A percentile compares a stretch with the other conserved stretches of the same genome.
These are phyloP conservation scores for Auriscalpium vulgare DNA, from an alignment of 768 basidiomycete species.

Conservation along the genomic window DNA sequence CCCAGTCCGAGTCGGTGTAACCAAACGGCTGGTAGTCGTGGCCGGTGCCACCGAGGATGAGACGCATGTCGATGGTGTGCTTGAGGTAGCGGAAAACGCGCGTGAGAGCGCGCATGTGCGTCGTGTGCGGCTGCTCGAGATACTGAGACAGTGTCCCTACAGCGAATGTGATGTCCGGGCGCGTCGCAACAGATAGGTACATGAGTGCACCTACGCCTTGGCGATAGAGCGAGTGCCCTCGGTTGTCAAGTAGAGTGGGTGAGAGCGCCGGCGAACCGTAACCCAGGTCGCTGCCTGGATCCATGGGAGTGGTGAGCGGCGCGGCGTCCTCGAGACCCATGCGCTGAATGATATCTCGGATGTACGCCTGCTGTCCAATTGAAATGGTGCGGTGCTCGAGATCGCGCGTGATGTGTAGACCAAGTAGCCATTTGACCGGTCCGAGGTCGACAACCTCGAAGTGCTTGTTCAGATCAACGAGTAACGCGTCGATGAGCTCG, in stretches of 20 bases:
- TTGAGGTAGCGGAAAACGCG: neutral
- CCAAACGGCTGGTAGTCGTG: conserved; percentile 3
- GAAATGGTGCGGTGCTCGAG: conserved; percentile 8
- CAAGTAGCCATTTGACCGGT: neutral
- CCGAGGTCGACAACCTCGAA: neutral
- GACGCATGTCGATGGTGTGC: neutral
- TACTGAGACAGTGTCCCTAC: conserved; percentile 7
- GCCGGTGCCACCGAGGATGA: neutral
- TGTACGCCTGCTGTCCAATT: conserved; percentile 13
- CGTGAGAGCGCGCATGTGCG: too few species aligned
- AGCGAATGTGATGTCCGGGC: conserved; percentile 27
- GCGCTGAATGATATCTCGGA: conserved; percentile 16
- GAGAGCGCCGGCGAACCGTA: neutral
- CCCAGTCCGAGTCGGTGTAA: conserved; percentile 22
- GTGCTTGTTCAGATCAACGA: neutral
- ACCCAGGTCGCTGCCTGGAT: neutral
- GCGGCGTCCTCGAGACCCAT: conserved; percentile 3
- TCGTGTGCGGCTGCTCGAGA: too few species aligned
- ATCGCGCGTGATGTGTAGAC: conserved; percentile 18
- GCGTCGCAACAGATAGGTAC: conserved; percentile 25
- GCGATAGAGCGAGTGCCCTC: conserved; percentile 19
- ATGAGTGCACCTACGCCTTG: conserved; percentile 26
- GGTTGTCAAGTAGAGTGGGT: conserved; percentile 17
- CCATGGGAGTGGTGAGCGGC: conserved; percentile 10
- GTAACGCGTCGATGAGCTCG: neutral